Base-by-base conservation (phyloP, 2,329 filamentous ascomycete species). In the Chlorencoelia australis region DNA sequence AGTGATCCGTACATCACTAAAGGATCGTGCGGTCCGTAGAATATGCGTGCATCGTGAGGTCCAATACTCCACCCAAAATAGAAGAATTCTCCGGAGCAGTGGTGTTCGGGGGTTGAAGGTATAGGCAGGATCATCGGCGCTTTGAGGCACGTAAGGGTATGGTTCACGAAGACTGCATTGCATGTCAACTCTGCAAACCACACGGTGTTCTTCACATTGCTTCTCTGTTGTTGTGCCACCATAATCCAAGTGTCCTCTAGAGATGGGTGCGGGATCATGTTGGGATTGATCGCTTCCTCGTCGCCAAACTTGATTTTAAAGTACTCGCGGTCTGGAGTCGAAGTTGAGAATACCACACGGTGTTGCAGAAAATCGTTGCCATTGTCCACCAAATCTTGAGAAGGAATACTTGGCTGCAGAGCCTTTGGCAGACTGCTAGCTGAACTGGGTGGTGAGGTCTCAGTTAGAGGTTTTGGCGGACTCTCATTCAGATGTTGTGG, bases 21-120 rank as follows among this genome's bases (percentile, higher is more conserved):
- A 0, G 71, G 68, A 2, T 46, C 55, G 0, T 62, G 51, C 0
- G 72, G 73, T 0, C 69, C 71, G 40, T 66, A 68, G 46, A 77
- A 73, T 7, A 73, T 66, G 4, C 73, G 63, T 1, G 71, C 71
- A 47, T 78, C 74, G 44, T 73, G 72, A 0, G 73, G 72, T 0
- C 74, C 74, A 14, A 65, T 50, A 41, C 63, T 25, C 10, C 10
- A 13, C 13, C 10, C 22, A 6, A 10, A 25, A 6, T 25, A 25
- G 10, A 13, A 25, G 10, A 25, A 10, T 9, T 25, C 22, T 9
- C 22, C 22, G 10, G 22, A 3, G 22, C 22, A 25, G 10, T 25
- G 60, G 7, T 59, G 57, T 6, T 58, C 59, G 0, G 52, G 43
- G 0, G 70, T 73, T 0, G 65, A 56, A 2, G 61, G 54, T 31